These are phyloP conservation scores for Dendrobium chrysotoxum DNA, from an alignment of 106 monocot genomes.

Conservation along the genomic window DNA sequence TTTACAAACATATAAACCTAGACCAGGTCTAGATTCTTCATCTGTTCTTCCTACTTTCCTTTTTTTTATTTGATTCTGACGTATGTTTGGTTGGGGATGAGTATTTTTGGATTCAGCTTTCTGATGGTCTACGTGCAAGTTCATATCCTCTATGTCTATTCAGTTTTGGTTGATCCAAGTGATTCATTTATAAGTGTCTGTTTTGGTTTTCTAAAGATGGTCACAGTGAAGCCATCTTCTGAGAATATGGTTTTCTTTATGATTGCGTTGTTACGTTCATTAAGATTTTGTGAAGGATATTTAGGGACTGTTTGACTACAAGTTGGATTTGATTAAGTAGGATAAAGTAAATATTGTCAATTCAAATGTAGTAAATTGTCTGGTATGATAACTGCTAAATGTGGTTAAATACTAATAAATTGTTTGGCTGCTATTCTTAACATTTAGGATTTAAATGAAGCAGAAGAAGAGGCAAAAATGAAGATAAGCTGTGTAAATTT, in stretches of 20 bases:
- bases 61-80: not conserved
- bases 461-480: no score
- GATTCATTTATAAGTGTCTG: not conserved
- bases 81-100: not conserved
- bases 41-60: not conserved
- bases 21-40: constrained; percentile 38
- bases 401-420: no score
- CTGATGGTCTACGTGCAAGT: not conserved
- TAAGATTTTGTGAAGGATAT: not conserved
- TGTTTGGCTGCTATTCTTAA: no score
- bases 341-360: not conserved
- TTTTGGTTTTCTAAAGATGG: not conserved
- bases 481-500: no score
- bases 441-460: no score
- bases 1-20: constrained; percentile 71
- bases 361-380: no score
- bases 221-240: not conserved
- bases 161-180: not conserved
- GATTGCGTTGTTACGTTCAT: not conserved
- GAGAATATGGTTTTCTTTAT: not conserved
- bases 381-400: no score
- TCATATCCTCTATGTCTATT: not conserved
- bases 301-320: not conserved
- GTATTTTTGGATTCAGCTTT: not conserved
- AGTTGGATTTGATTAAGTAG: not conserved